Evolutionary conservation across 2,329 filamentous ascomycete species (phyloP), one percentile per base, ranked within the genome.

Genomic region (Diplodia mutila): DNA sequence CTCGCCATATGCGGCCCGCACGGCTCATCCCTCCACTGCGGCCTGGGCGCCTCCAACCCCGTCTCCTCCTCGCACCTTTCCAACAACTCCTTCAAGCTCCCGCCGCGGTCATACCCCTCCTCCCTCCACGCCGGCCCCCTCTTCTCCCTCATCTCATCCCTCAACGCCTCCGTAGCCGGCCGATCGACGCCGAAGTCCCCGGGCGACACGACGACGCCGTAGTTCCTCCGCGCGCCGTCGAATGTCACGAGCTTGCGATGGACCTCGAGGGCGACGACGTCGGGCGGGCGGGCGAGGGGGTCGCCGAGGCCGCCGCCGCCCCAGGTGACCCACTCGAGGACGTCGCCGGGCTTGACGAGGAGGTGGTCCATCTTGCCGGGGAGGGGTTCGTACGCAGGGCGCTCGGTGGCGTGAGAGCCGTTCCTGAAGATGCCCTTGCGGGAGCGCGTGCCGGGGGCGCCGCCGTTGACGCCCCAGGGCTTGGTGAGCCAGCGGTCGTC

Each of bases 251-350:
- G 77, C 48, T 78, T 78, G 37, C 80, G 79, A 61, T 80, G 80
- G 1, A 83, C 81, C 71, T 85, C 83, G 11, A 79, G 71, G 1
- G 82, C 81, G 11, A 85, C 83, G 49, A 77, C 79, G 29, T 78
- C 74, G 0, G 80, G 75, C 0, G 83, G 80, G 0, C 83, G 77
- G 0, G 78, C 80, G 6, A 84, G 73, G 0, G 82, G 79, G 71
- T 84, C 82, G 37, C 82, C 83, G 14, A 84, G 77, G 1, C 83
- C 82, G 25, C 82, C 83, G 32, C 81, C 83, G 54, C 82, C 82
- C 82, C 82, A 84, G 4, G 83, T 85, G 34, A 83, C 78, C 80
- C 80, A 84, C 73, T 84, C 82, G 5, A 84, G 79, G 1, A 84
- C 76, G 68, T 85, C 83, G 14, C 79, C 82, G 1, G 79, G 80